Evolutionary conservation across 257 asterid genomes (phyloP).

Genomic region (Solanum corneliomulleri): DNA sequence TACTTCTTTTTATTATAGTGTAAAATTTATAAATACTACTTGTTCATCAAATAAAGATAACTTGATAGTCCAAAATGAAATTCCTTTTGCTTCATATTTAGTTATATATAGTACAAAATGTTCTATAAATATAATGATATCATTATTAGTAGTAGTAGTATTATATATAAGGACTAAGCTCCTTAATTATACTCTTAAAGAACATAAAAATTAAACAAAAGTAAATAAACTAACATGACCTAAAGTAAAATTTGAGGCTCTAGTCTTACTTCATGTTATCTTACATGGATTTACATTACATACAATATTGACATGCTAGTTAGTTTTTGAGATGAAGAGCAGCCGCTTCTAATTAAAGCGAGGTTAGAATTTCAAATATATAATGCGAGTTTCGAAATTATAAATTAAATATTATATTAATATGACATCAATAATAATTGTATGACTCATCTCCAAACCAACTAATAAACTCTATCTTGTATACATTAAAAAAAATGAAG

Average conservation of each 20-base stretch:
- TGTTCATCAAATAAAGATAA: neutral
- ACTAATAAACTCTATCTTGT: neutral
- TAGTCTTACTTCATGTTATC: neutral
- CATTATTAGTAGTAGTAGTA: no score
- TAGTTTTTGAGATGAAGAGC: neutral
- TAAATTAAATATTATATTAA: no score
- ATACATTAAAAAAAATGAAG: no score
- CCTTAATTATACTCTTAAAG: neutral
- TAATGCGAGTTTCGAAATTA: no score
- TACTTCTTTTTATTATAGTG: neutral
- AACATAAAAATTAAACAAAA: neutral
- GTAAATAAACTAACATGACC: neutral
- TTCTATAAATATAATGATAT: neutral
- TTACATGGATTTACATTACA: neutral
- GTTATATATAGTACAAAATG: neutral
- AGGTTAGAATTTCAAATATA: neutral
- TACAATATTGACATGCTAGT: neutral
- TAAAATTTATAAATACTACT: no score
- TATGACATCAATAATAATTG: no score
- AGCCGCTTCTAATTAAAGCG: neutral
- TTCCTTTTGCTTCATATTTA: neutral
- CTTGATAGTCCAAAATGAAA: neutral
- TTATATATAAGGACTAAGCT: neutral
- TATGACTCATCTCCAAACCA: no score
- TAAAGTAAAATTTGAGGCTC: neutral